phyloP scores from a whole-genome alignment of 2,329 filamentous ascomycete species.

The Alternaria metachromatica region DNA sequence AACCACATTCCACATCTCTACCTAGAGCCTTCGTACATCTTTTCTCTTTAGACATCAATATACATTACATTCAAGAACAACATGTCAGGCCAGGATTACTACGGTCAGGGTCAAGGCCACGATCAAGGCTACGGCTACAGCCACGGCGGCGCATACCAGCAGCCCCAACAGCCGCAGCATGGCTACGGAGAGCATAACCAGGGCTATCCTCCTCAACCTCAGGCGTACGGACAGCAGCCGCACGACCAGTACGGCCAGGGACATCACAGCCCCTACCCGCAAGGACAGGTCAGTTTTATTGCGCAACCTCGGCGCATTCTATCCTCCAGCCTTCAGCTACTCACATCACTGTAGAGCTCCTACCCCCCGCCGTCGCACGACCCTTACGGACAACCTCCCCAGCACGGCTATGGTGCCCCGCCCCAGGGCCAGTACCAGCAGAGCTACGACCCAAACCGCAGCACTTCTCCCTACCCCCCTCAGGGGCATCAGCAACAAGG shows the following conservation, averaged over 20 bases:
- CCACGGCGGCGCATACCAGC: conserved; percentile 32
- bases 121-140: conserved; percentile 29
- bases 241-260: conserved; percentile 38
- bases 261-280: conserved; percentile 16
- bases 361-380: conserved; percentile 40
- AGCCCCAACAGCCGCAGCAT: conserved; percentile 24
- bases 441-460: conserved; percentile 44
- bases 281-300: conserved; percentile 26
- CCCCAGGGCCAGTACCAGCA: conserved; percentile 41
- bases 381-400: conserved; percentile 32
- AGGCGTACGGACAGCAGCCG: conserved; percentile 34
- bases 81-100: conserved; percentile 44
- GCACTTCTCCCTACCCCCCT: conserved; percentile 45
- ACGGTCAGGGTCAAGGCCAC: conserved; percentile 34
- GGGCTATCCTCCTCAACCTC: conserved; percentile 26
- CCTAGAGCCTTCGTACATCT: conserved; percentile 2
- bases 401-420: conserved; percentile 39
- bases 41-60: neutral
- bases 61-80: neutral
- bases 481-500: conserved; percentile 33
- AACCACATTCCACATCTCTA: conserved; percentile 10
- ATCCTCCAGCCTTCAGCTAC: conserved; percentile 2
- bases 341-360: conserved; percentile 30
- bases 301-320: conserved; percentile 18
- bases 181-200: conserved; percentile 34